Conservation (phyloP, 306 rosid species). For the Prunus salicina region DNA sequence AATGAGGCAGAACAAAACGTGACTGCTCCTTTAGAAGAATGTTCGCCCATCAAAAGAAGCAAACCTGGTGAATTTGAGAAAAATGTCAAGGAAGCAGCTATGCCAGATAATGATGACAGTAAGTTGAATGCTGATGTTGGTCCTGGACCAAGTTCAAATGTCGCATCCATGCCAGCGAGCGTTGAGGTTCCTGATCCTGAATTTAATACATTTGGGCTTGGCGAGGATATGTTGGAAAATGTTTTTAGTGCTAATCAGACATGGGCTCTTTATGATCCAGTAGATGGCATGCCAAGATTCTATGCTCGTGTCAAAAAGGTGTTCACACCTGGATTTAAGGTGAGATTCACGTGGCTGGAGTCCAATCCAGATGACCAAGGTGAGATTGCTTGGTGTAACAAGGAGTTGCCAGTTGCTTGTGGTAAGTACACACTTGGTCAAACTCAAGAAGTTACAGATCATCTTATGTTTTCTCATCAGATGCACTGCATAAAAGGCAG, state of each 20-base stretch:
- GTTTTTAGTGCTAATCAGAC: slow-evolving; percentile 55
- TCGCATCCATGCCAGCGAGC: slow-evolving; percentile 17
- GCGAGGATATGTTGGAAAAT: slow-evolving; percentile 38
- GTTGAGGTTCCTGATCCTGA: slow-evolving; percentile 62
- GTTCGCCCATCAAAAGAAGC: slow-evolving; percentile 20
- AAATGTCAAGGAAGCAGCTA: slow-evolving; percentile 24
- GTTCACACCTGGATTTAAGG: slow-evolving; percentile 50
- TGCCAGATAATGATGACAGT: slow-evolving; percentile 28
- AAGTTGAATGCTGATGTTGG: slow-evolving; percentile 19
- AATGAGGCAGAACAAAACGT: slow-evolving; percentile 22
- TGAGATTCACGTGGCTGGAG: slow-evolving; percentile 76
- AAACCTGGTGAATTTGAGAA: slow-evolving; percentile 29
- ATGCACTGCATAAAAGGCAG: slow-evolving; percentile 42
- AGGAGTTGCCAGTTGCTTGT: slow-evolving; percentile 65
- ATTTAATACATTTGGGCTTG: slow-evolving; percentile 56
- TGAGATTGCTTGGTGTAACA: slow-evolving; percentile 54
- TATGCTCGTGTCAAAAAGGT: slow-evolving; percentile 73
- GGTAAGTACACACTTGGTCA: slow-evolving; percentile 55
- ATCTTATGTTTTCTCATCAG: slow-evolving; percentile 71
- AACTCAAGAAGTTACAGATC: slow-evolving; percentile 28
- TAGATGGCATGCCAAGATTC: slow-evolving; percentile 79
- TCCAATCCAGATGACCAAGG: slow-evolving; percentile 42
- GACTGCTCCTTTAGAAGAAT: slow-evolving; percentile 21
- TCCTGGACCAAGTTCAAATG: slow-evolving; percentile 27
- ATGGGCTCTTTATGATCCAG: slow-evolving; percentile 74